These are phyloP conservation scores for Radiomyces spectabilis DNA, from an alignment of 192 early-diverging fungal species.

Conservation along the genomic window DNA sequence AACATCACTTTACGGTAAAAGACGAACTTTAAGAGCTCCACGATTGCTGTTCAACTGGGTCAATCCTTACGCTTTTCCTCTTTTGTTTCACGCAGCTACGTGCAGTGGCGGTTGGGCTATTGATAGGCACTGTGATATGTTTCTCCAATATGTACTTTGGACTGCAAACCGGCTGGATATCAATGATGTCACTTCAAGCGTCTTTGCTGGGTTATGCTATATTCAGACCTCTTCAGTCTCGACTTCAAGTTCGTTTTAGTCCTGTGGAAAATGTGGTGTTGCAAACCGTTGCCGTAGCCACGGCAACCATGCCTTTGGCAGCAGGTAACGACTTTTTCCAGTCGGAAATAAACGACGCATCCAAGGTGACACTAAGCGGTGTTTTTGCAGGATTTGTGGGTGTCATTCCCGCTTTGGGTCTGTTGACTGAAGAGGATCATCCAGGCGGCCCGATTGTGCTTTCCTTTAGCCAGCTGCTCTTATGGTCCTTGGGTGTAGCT, in stretches of 20 bases:
- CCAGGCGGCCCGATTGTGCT: conserved; percentile 43
- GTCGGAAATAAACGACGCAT: no score
- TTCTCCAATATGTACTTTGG: conserved; percentile 91
- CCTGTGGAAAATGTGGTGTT: conserved; percentile 83
- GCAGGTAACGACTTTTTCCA: no score
- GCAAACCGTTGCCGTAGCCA: conserved; percentile 78
- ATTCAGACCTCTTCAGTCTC: conserved; percentile 50
- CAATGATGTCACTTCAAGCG: conserved; percentile 72
- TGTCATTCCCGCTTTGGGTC: conserved; percentile 72
- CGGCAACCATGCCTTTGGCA: conserved; percentile 77
- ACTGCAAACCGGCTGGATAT: conserved; percentile 74
- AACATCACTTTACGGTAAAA: no score
- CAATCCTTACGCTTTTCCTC: no score
- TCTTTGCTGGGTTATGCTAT: conserved; percentile 73
- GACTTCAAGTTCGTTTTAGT: conserved; percentile 45
- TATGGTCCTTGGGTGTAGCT: conserved; percentile 70
- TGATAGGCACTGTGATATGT: conserved; percentile 61
- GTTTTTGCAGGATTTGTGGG: conserved; percentile 58
- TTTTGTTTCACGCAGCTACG: no score
- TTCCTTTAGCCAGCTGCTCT: conserved; percentile 39
- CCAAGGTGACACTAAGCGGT: not conserved
- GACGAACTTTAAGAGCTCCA: no score
- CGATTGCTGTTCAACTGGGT: no score
- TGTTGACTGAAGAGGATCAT: conserved; percentile 52
- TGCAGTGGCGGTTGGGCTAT: conserved; percentile 49